Evolutionary conservation across 2,329 filamentous ascomycete species (phyloP), one percentile per base, ranked within the genome.

Genomic region (Lasiodiplodia gonubiensis): DNA sequence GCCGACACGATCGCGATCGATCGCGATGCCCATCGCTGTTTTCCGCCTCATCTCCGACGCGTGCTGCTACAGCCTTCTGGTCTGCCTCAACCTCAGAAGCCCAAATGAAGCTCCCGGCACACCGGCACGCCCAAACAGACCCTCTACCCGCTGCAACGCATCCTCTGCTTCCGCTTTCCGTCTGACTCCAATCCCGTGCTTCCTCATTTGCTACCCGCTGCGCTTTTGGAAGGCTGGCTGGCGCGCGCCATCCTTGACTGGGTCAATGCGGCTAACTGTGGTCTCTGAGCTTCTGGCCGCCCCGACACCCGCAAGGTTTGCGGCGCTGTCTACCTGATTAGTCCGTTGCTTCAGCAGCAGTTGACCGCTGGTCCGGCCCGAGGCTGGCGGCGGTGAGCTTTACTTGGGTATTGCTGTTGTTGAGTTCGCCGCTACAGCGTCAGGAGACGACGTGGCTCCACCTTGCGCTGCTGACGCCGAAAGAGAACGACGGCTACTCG

Each of bases 361-460:
- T 63, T 63, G 59, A 63, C 59, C 59, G 59, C 59, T 63, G 59
- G 59, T 63, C 59, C 59, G 59, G 59, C 59, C 59, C 59, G 42
- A 51, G 59, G 51, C 30, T 63, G 46, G 59, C 27, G 59, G 59
- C 59, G 59, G 59, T 63, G 59, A 51, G 59, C 59, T 51, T 63
- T 30, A 37, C 39, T 51, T 33, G 59, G 46, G 46, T 27, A 48
- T 18, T 60, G 23, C 57, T 51, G 59, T 37, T 37, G 59, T 63
- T 49, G 57, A 61, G 12, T 30, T 18, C 39, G 57, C 57, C 42
- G 39, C 37, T 48, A 27, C 39, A 35, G 39, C 42, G 39, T 61
- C 57, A 59, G 55, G 55, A 59, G 55, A 59, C 57, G 57, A 61
- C 59, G 59, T 63, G 59, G 59, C 59, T 52, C 59, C 59, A 63